Evolutionary conservation across 495 filamentous ascomycete species (phyloP).

Genomic region (Aspergillus sclerotiicarbonarius): DNA sequence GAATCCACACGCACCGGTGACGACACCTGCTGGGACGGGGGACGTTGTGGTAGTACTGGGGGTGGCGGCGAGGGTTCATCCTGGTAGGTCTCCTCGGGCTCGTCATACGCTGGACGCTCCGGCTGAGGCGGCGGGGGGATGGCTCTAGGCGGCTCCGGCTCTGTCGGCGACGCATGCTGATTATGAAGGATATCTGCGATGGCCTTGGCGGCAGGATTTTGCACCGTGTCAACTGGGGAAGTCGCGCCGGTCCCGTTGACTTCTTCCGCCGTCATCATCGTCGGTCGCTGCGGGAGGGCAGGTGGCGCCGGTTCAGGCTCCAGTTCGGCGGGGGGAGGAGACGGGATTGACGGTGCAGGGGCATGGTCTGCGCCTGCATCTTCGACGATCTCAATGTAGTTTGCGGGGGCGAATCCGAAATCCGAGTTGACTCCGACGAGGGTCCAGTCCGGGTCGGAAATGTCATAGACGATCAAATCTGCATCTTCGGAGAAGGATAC

Average conservation of each 20-base stretch:
- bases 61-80: constrained; percentile 58
- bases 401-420: constrained; percentile 94
- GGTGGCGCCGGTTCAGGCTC: constrained; percentile 31
- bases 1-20: constrained; percentile 53
- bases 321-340: constrained; percentile 21
- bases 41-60: constrained; percentile 67
- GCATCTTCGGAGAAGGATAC: constrained; percentile 93
- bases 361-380: constrained; percentile 26
- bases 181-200: constrained; percentile 70
- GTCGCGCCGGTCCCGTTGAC: constrained; percentile 21
- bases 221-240: constrained; percentile 37
- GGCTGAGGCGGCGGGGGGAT: constrained; percentile 41
- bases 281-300: constrained; percentile 39
- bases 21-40: constrained; percentile 57
- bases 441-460: constrained; percentile 93
- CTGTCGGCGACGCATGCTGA: constrained; percentile 34
- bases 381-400: constrained; percentile 79
- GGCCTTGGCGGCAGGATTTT: constrained; percentile 68
- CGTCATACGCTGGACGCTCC: constrained; percentile 39
- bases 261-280: constrained; percentile 22
- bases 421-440: constrained; percentile 81
- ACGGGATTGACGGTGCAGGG: constrained; percentile 24
- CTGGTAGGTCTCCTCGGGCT: constrained; percentile 52
- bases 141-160: constrained; percentile 32
- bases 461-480: constrained; percentile 79